Evolutionary conservation across 371 early-diverging fungal species (phyloP).

Genomic region (Lichtheimia corymbifera): DNA sequence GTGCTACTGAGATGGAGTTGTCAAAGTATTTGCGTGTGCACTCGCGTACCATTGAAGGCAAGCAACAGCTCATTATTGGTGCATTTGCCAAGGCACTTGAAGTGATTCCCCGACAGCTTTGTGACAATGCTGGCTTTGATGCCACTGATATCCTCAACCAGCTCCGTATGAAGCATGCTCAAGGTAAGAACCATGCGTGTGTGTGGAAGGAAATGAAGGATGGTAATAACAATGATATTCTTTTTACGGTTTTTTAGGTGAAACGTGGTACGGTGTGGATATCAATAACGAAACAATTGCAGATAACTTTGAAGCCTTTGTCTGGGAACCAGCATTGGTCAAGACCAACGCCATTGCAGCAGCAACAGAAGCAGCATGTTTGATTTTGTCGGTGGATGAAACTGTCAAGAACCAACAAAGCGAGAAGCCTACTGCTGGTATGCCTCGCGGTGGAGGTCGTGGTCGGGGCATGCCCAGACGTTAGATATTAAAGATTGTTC

Average conservation of each 20-base stretch:
- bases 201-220: background rate
- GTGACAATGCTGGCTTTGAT: slow-evolving; percentile 99
- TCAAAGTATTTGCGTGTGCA: slow-evolving; percentile 93
- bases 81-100: slow-evolving; percentile 99
- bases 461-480: slow-evolving; percentile 65
- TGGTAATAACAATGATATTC: slow-evolving; percentile 5
- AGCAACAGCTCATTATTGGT: slow-evolving; percentile 95
- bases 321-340: slow-evolving; percentile 99
- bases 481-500: slow-evolving; percentile 25
- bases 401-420: slow-evolving; percentile 82
- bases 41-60: slow-evolving; percentile 91
- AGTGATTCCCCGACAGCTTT: slow-evolving; percentile 98
- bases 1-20: slow-evolving; percentile 98
- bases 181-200: slow-evolving; percentile 48
- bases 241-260: slow-evolving; percentile 38
- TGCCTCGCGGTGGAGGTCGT: slow-evolving; percentile 46
- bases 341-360: slow-evolving; percentile 97
- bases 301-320: slow-evolving; percentile 93
- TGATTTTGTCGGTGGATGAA: slow-evolving; percentile 96
- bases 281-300: slow-evolving; percentile 87
- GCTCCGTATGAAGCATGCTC: slow-evolving; percentile 94
- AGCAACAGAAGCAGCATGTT: slow-evolving; percentile 96
- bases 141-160: slow-evolving; percentile 98
- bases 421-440: slow-evolving; percentile 63
- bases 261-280: slow-evolving; percentile 94